These are phyloP conservation scores for Suillus subaureus DNA, from an alignment of 768 basidiomycete genomes.

Conservation along the genomic window DNA sequence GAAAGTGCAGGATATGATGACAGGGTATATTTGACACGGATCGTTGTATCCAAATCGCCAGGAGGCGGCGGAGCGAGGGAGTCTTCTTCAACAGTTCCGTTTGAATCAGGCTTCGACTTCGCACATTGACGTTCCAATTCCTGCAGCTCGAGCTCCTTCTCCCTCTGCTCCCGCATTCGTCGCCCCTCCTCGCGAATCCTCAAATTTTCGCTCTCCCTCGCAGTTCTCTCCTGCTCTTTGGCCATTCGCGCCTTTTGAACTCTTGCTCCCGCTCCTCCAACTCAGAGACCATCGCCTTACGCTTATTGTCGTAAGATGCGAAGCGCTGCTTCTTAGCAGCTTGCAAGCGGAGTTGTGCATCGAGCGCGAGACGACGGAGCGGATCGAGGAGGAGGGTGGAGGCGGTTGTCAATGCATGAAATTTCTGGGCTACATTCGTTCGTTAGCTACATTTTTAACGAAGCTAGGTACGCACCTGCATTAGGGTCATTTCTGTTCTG, in stretches of 20 bases:
- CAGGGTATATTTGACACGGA: conserved; percentile 70
- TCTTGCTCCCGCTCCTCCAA: conserved; percentile 77
- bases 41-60: conserved; percentile 73
- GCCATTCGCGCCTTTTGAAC: conserved; percentile 71
- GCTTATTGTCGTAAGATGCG: conserved; percentile 68
- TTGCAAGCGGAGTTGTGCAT: conserved; percentile 75
- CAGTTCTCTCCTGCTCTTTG: conserved; percentile 59
- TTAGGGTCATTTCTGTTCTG: conserved; percentile 82
- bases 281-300: conserved; percentile 74
- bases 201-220: conserved; percentile 63
- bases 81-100: conserved; percentile 37
- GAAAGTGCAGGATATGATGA: conserved; percentile 45
- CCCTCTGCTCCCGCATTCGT: conserved; percentile 65
- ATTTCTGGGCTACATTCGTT: conserved; percentile 60
- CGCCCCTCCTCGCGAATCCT: conserved; percentile 76
- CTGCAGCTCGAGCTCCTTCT: conserved; percentile 44
- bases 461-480: conserved; percentile 51
- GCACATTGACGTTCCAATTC: conserved; percentile 38
- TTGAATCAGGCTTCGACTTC: conserved; percentile 29
- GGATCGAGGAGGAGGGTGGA: conserved; percentile 84
- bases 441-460: conserved; percentile 1
- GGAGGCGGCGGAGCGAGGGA: conserved; percentile 58
- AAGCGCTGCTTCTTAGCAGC: conserved; percentile 72
- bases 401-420: conserved; percentile 82
- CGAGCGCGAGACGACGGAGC: conserved; percentile 72